Conservation (phyloP, 2,329 filamentous ascomycete genomes). For the Ambrosiella beaveri region DNA sequence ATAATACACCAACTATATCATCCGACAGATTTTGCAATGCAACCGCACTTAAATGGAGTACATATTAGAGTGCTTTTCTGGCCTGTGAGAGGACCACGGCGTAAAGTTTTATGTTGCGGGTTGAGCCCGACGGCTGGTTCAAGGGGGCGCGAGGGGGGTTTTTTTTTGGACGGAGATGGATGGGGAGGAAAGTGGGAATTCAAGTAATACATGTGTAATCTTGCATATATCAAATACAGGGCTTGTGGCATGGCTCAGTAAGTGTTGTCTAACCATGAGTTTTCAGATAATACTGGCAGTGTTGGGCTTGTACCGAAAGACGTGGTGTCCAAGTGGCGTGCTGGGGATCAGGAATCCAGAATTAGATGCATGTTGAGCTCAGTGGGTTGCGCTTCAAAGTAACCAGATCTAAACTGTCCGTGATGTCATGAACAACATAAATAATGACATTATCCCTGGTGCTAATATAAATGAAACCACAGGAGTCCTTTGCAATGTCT, state of each 20-base stretch:
- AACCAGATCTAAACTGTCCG: too few species aligned
- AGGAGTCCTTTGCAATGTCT: neutral
- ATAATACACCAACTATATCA: neutral
- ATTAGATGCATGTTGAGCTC: too few species aligned
- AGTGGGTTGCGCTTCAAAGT: too few species aligned
- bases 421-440: too few species aligned
- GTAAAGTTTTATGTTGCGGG: neutral
- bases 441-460: neutral
- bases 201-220: neutral
- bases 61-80: too few species aligned
- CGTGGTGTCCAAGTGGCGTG: too few species aligned
- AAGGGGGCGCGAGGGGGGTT: neutral
- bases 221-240: neutral
- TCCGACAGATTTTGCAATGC: neutral
- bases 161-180: neutral
- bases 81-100: too few species aligned
- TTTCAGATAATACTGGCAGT: neutral
- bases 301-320: too few species aligned
- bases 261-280: neutral
- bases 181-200: neutral
- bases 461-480: neutral
- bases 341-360: too few species aligned
- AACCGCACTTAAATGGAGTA: neutral
- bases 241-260: too few species aligned
- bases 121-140: neutral